Percentiles rank a stretch among this genome's conserved stretches.
These are phyloP conservation scores for Austroboletus festivus DNA, from an alignment of 768 basidiomycete species.

Conservation along the genomic window DNA sequence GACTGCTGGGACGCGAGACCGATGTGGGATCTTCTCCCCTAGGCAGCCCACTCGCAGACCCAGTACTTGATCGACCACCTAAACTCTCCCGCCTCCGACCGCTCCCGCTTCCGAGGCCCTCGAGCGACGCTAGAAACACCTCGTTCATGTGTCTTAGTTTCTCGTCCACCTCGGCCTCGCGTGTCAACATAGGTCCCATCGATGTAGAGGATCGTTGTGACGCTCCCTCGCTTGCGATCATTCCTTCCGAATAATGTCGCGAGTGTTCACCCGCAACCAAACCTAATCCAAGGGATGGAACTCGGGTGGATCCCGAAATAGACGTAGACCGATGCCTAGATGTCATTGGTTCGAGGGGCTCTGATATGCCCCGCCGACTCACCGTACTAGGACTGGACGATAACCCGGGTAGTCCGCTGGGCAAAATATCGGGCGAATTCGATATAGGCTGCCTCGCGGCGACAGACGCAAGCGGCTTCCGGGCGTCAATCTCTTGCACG, in stretches of 20 bases:
- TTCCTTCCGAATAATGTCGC: slow-evolving; percentile 20
- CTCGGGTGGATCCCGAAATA: neutral
- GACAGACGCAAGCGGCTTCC: slow-evolving; percentile 52
- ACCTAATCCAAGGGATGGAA: slow-evolving; percentile 12
- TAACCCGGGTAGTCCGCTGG: neutral
- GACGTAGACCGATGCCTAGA: slow-evolving; percentile 6
- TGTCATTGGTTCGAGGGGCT: neutral
- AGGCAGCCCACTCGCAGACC: slow-evolving; percentile 6
- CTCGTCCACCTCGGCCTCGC: slow-evolving; percentile 63
- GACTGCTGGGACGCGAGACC: slow-evolving; percentile 11
- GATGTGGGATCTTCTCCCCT: slow-evolving; percentile 7
- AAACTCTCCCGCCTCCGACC: slow-evolving; percentile 26
- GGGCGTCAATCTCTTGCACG: slow-evolving; percentile 71
- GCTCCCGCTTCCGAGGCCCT: slow-evolving; percentile 48
- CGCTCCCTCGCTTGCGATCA: slow-evolving; percentile 14
- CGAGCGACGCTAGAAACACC: slow-evolving; percentile 59
- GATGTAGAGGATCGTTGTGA: slow-evolving; percentile 25
- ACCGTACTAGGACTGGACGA: slow-evolving; percentile 7
- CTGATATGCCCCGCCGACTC: slow-evolving; percentile 1
- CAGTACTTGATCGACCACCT: slow-evolving; percentile 10
- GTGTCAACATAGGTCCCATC: slow-evolving; percentile 59
- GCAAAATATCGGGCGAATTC: neutral
- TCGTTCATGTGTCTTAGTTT: slow-evolving; percentile 64
- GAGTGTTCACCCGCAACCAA: slow-evolving; percentile 14
- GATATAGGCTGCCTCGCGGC: slow-evolving; percentile 14